A percentile compares a stretch with the other conserved stretches of the same genome.
Conservation (phyloP, 2,329 filamentous ascomycete species). For the Ophiognomonia clavigignenti-juglandacearum region DNA sequence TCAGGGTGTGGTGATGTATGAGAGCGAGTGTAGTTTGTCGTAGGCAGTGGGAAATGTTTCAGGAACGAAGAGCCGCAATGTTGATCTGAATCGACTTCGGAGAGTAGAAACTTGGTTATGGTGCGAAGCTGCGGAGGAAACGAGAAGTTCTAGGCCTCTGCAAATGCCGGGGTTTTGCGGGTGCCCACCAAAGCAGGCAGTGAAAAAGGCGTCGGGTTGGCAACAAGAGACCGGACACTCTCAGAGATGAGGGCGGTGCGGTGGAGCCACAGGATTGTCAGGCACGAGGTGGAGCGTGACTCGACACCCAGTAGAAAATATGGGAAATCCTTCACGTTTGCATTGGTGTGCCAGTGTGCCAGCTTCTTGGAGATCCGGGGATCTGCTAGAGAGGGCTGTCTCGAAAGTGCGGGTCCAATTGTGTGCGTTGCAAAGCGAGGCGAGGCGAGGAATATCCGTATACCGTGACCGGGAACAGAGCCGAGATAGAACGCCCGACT, state of each 20-base stretch:
- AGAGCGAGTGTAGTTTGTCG: neutral
- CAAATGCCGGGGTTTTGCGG: neutral
- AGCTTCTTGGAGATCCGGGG: neutral
- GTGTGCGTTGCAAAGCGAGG: too few relatives aligned
- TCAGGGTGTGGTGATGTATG: neutral
- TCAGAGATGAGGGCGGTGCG: neutral
- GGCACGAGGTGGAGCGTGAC: slow-evolving; percentile 9
- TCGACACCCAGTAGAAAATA: neutral
- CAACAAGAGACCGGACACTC: too few relatives aligned
- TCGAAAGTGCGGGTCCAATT: slow-evolving; percentile 14
- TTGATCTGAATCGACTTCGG: neutral
- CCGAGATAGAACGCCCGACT: neutral
- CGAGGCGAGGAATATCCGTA: too few relatives aligned
- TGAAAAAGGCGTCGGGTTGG: too few relatives aligned
- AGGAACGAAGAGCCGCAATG: neutral
- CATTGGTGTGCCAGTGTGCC: neutral
- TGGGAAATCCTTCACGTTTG: too few relatives aligned
- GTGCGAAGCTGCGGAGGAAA: neutral
- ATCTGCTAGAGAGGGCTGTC: slow-evolving; percentile 7
- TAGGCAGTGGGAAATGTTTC: neutral
- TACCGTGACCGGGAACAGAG: neutral
- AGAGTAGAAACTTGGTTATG: too few relatives aligned
- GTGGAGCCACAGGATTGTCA: slow-evolving; percentile 10
- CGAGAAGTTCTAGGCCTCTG: neutral
- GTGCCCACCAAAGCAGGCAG: slow-evolving; percentile 8